Percentiles rank a stretch among this genome's conserved stretches.
phyloP scores from a whole-genome alignment of 805 yeast species.

The Candida golubevii region DNA sequence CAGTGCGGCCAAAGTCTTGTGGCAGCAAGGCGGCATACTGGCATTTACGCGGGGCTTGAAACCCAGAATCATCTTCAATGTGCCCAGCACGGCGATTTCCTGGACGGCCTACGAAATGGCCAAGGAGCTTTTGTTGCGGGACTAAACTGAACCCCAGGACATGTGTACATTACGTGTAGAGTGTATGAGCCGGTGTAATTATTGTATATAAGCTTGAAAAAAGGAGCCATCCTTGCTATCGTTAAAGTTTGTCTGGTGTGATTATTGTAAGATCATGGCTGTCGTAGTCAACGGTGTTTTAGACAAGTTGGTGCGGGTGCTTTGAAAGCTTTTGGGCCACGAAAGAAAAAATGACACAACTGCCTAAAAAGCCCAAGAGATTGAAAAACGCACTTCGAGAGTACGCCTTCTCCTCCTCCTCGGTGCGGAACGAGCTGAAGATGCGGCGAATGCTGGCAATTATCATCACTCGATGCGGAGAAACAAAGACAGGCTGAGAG shows the following conservation, averaged over 20 bases:
- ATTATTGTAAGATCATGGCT: too few species aligned
- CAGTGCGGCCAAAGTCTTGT: conserved; percentile 68
- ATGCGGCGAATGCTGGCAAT: conserved; percentile 73
- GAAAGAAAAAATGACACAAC: conserved; percentile 76
- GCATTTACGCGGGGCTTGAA: conserved; percentile 83
- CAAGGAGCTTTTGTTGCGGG: conserved; percentile 55
- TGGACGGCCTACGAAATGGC: conserved; percentile 99
- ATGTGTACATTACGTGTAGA: not conserved
- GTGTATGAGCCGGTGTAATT: too few species aligned
- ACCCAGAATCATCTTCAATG: conserved; percentile 88
- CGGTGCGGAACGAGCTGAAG: conserved; percentile 78
- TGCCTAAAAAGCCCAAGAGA: conserved; percentile 72
- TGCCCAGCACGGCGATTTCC: conserved; percentile 93
- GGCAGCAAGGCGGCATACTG: conserved; percentile 49
- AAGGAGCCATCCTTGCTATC: too few species aligned
- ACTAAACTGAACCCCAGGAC: conserved; percentile 2
- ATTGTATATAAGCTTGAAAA: conserved; percentile 1
- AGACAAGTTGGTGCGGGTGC: conserved; percentile 10
- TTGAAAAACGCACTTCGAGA: conserved; percentile 77
- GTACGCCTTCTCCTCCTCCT: conserved; percentile 75
- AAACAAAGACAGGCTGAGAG: not conserved
- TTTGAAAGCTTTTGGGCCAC: conserved; percentile 59
- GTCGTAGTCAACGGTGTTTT: not conserved
- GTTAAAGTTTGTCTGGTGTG: too few species aligned
- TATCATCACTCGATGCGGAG: conserved; percentile 35